Evolutionary conservation across 495 filamentous ascomycete genomes (phyloP), one percentile per base, ranked within the genome.

Genomic region (Aspergillus cristatus): DNA sequence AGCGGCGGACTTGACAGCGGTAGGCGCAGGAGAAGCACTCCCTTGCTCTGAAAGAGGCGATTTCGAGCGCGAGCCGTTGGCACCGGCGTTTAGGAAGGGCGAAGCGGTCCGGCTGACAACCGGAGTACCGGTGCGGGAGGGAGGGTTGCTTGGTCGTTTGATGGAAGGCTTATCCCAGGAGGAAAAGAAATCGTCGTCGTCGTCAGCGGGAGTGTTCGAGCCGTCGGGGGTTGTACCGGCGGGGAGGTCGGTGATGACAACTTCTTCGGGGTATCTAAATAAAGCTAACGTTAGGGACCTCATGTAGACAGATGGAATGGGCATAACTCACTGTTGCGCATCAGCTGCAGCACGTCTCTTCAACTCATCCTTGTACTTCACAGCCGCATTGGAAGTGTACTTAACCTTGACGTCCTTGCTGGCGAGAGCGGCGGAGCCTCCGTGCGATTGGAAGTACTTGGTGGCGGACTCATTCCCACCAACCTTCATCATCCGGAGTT

Each of bases 81-180:
- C 65, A 22, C 67, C 68, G 29, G 83, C 65, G 54, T 78, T 89
- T 38, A 97, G 74, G 72, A 93, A 93, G 6, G 91, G 90, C 8
- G 93, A 95, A 3, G 77, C 70, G 24, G 82, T 94, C 47, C 89
- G 82, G 47, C 82, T 84, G 43, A 85, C 73, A 14, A 87, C 76
- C 3, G 90, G 86, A 3, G 91, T 97, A 24, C 80, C 80, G 25
- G 86, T 91, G 54, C 91, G 82, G 22, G 90, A 95, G 20, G 90
- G 78, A 18, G 91, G 91, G 42, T 94, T 91, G 48, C 84, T 94
- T 7, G 89, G 93, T 40, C 89, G 83, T 68, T 97, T 98, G 67
- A 98, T 94, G 3, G 87, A 75, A 3, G 91, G 91, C 63, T 95
- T 94, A 57, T 97, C 93, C 89, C 90, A 98, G 0, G 87, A 94